These are phyloP conservation scores for Lepidium didymum DNA, from an alignment of 345 rosid genomes.

Conservation along the genomic window DNA sequence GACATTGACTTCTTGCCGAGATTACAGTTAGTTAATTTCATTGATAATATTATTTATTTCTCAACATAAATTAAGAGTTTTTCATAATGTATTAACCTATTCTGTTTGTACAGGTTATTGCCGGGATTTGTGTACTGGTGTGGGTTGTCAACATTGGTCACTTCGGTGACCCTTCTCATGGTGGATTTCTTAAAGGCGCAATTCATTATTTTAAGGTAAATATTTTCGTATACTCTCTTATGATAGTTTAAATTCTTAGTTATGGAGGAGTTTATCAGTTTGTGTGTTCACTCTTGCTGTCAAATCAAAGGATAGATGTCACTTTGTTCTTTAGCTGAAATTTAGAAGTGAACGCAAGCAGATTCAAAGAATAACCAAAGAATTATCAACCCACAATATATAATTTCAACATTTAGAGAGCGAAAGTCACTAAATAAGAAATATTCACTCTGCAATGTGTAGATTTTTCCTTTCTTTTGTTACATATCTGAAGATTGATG, in stretches of 20 bases:
- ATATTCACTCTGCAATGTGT: neutral
- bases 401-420: slow-evolving; percentile 1
- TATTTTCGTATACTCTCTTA: neutral
- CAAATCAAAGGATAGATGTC: slow-evolving; percentile 3
- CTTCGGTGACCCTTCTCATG: slow-evolving; percentile 93
- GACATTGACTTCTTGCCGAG: slow-evolving; percentile 1
- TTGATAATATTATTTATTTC: neutral
- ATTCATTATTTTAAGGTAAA: slow-evolving; percentile 96
- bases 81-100: slow-evolving; percentile 1
- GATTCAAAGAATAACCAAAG: neutral
- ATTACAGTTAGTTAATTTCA: neutral
- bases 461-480: neutral
- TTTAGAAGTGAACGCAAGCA: neutral
- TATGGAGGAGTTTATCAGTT: neutral
- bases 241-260: neutral
- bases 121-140: slow-evolving; percentile 90
- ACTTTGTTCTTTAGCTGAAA: slow-evolving; percentile 8
- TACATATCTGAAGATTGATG: neutral
- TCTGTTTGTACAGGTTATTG: slow-evolving; percentile 67
- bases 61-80: neutral
- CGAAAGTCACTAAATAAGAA: neutral
- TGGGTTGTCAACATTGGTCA: slow-evolving; percentile 99
- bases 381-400: neutral
- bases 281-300: slow-evolving; percentile 3
- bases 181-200: slow-evolving; percentile 92